These are phyloP conservation scores for Alternaria incomplexa DNA, from an alignment of 2,329 filamentous ascomycete genomes.

Conservation along the genomic window DNA sequence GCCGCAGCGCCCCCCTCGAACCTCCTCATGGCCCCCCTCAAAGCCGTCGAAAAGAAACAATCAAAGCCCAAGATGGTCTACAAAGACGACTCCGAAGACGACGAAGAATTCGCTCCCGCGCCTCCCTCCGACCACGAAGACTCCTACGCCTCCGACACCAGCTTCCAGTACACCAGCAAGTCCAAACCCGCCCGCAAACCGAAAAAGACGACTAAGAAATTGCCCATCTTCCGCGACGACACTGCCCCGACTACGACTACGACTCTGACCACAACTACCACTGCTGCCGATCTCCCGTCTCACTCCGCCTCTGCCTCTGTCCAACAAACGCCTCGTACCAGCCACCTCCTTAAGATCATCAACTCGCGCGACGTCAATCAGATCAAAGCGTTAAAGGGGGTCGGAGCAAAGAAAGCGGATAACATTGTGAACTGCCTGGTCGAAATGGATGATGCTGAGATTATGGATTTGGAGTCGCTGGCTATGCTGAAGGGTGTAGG, in stretches of 20 bases:
- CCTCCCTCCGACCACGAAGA: conserved; percentile 46
- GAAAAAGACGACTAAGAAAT: conserved; percentile 41
- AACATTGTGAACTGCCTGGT: conserved; percentile 57
- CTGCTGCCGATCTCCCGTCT: background rate
- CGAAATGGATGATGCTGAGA: conserved; percentile 53
- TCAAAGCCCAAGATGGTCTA: conserved; percentile 21
- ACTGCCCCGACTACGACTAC: conserved; percentile 3
- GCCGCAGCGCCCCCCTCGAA: conserved; percentile 23
- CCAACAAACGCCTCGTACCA: conserved; percentile 62
- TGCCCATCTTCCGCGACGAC: conserved; percentile 48
- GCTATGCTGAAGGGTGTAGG: conserved; percentile 58
- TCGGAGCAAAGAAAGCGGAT: conserved; percentile 74
- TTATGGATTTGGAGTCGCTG: conserved; percentile 52
- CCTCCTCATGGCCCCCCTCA: conserved; percentile 48
- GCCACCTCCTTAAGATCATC: conserved; percentile 70
- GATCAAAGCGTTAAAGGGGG: conserved; percentile 72
- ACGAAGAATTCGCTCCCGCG: conserved; percentile 53
- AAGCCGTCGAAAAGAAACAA: conserved; percentile 28
- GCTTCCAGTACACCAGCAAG: conserved; percentile 43
- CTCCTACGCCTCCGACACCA: conserved; percentile 47
- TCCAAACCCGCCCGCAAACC: conserved; percentile 44
- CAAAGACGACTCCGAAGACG: conserved; percentile 36
- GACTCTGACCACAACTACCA: background rate
- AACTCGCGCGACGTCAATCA: conserved; percentile 72
- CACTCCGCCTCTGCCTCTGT: conserved; percentile 15